Conservation (phyloP, 768 basidiomycete species). For the Exidia glandulosa region DNA sequence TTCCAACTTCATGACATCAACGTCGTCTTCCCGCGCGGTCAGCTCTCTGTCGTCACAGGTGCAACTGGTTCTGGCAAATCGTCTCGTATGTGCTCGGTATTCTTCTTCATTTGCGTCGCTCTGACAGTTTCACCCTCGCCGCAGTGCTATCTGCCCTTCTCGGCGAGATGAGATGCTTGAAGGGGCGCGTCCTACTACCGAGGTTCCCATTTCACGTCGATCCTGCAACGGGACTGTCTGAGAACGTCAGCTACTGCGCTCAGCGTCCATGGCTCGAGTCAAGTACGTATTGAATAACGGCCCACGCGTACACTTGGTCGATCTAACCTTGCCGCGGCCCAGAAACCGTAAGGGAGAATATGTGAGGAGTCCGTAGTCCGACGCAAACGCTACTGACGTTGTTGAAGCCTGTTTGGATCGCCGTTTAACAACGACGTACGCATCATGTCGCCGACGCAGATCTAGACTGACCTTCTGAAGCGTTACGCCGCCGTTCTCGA, state of each 20-base stretch:
- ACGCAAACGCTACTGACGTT: not conserved
- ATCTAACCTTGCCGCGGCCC: conserved; percentile 22
- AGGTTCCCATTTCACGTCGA: conserved; percentile 28
- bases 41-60: conserved; percentile 5
- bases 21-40: conserved; percentile 12
- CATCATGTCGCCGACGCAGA: not conserved
- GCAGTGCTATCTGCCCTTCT: conserved; percentile 5
- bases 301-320: not conserved
- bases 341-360: conserved; percentile 71
- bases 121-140: not conserved
- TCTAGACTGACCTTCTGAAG: not conserved
- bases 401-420: conserved; percentile 30
- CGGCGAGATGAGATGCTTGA: conserved; percentile 6
- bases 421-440: conserved; percentile 40
- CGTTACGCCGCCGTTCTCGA: conserved; percentile 60
- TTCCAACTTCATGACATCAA: conserved; percentile 6
- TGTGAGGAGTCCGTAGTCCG: conserved; percentile 22
- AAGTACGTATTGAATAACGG: too few species aligned
- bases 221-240: conserved; percentile 15
- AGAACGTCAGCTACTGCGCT: not conserved
- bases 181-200: conserved; percentile 1
- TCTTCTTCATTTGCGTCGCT: not conserved
- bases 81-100: not conserved
- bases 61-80: conserved; percentile 6
- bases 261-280: not conserved